Evolutionary conservation across 805 yeast genomes (phyloP).

Genomic region (Soucietia sequanensis): DNA sequence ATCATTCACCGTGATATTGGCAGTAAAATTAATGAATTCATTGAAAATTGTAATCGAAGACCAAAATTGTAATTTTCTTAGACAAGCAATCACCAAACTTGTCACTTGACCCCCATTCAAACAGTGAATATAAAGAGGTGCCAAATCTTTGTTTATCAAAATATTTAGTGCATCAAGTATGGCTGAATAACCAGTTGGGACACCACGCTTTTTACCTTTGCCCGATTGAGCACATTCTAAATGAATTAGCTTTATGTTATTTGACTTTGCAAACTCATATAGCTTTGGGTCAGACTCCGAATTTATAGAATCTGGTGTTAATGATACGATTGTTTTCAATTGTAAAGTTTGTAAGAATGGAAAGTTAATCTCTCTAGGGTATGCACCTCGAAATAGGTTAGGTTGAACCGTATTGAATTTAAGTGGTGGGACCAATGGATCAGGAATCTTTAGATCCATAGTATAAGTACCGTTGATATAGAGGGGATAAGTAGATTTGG

Average conservation of each 20-base stretch:
- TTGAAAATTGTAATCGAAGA: conserved; percentile 81
- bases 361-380: conserved; percentile 74
- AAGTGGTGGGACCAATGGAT: conserved; percentile 66
- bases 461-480: too few species aligned
- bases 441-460: conserved; percentile 12
- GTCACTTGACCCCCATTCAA: conserved; percentile 88
- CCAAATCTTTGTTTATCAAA: conserved; percentile 54
- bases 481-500: too few species aligned
- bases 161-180: conserved; percentile 60
- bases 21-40: conserved; percentile 76
- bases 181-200: conserved; percentile 69
- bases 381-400: conserved; percentile 76
- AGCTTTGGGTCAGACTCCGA: conserved; percentile 50
- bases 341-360: conserved; percentile 64
- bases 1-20: conserved; percentile 79
- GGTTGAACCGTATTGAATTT: conserved; percentile 72
- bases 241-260: conserved; percentile 65
- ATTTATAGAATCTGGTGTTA: conserved; percentile 75
- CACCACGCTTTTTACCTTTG: conserved; percentile 79
- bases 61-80: conserved; percentile 84
- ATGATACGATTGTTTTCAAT: conserved; percentile 69
- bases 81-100: conserved; percentile 79
- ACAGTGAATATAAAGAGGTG: conserved; percentile 84
- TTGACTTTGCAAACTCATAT: conserved; percentile 48
- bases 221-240: conserved; percentile 65